Conservation (phyloP, 345 rosid genomes). For the Brassica incana region DNA sequence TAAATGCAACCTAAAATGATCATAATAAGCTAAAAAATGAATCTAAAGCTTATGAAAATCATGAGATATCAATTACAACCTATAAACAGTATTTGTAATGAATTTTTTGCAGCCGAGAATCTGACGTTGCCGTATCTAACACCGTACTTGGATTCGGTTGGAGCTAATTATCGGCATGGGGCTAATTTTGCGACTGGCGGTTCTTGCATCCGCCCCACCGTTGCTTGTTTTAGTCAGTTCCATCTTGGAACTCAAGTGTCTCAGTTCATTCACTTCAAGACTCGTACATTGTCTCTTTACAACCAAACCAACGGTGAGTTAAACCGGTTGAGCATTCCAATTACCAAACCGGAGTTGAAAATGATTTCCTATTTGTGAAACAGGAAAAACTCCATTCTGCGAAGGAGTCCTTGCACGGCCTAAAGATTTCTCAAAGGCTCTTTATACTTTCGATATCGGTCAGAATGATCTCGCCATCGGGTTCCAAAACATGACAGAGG, state of each 20-base stretch:
- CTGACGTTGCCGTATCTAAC: constrained; percentile 58
- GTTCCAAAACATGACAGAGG: constrained; percentile 43
- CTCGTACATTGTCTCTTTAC: constrained; percentile 48
- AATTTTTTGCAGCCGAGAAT: constrained; percentile 49
- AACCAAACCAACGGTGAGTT: constrained; percentile 40
- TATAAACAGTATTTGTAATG: neutral
- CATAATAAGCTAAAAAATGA: no score
- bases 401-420: constrained; percentile 60
- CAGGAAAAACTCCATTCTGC: constrained; percentile 31
- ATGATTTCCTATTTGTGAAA: neutral
- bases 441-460: constrained; percentile 70
- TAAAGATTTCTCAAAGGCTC: constrained; percentile 64
- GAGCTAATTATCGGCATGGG: constrained; percentile 60
- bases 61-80: neutral
- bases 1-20: no score
- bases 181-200: constrained; percentile 83
- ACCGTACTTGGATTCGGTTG: constrained; percentile 68
- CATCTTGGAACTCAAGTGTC: constrained; percentile 65
- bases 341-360: neutral
- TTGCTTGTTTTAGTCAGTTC: constrained; percentile 52
- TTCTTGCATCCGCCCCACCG: constrained; percentile 63
- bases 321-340: neutral
- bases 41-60: no score
- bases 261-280: constrained; percentile 59
- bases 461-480: constrained; percentile 70